phyloP scores from a whole-genome alignment of 2,329 filamentous ascomycete species.

The Nigrospora osmanthi region DNA sequence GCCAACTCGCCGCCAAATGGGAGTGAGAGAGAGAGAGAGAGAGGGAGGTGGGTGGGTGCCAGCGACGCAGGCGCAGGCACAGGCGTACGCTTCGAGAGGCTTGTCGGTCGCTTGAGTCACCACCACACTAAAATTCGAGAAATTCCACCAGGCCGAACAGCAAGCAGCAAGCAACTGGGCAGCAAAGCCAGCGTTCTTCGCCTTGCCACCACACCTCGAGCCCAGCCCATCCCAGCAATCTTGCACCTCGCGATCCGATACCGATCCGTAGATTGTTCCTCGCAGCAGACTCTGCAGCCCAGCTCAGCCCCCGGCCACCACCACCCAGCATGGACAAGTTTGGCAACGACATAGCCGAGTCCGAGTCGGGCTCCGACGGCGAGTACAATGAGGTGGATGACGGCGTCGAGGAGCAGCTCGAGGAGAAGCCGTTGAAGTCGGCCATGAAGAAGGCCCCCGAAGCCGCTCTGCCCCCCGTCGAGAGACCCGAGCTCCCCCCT shows the following conservation, averaged over 20 bases:
- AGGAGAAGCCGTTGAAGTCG: constrained; percentile 69
- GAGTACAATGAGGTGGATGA: constrained; percentile 53
- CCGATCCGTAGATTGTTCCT: too few species aligned
- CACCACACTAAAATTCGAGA: constrained; percentile 2
- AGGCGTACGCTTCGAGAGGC: too few species aligned
- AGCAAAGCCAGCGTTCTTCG: too few species aligned
- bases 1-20: too few species aligned
- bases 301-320: not conserved
- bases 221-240: too few species aligned
- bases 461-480: constrained; percentile 46
- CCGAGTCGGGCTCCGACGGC: constrained; percentile 55
- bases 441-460: constrained; percentile 72
- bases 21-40: too few species aligned
- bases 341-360: constrained; percentile 61
- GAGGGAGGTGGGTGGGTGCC: too few species aligned
- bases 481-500: constrained; percentile 54
- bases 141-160: not conserved
- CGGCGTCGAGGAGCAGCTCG: constrained; percentile 42
- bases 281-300: too few species aligned
- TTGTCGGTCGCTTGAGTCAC: not conserved
- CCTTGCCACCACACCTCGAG: too few species aligned
- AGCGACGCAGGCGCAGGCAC: too few species aligned
- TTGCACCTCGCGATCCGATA: too few species aligned
- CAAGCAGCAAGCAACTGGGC: too few species aligned
- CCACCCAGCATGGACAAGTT: constrained; percentile 51